A percentile compares a stretch with the other conserved stretches of the same genome.
phyloP scores from a whole-genome alignment of 1,284 basidiomycete genomes.

The Tetrapyrgos nigripes region DNA sequence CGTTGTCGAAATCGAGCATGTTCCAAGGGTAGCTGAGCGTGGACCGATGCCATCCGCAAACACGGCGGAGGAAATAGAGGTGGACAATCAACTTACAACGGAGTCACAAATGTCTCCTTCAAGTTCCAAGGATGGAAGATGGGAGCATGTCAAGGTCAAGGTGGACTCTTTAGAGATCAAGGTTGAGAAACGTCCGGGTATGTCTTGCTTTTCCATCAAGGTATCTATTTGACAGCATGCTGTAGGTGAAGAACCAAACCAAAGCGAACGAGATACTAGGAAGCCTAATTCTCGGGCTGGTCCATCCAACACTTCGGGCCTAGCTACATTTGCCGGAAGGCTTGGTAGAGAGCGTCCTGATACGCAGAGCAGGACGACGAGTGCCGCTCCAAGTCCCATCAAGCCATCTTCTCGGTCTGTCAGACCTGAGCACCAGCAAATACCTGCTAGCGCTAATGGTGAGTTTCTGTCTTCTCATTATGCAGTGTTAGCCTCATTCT shows the following conservation, averaged over 20 bases:
- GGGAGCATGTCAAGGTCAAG: conserved; percentile 1
- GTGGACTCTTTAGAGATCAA: too few relatives aligned
- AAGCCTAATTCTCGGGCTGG: neutral
- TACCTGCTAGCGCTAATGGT: too few relatives aligned
- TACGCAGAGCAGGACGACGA: neutral
- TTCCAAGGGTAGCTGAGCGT: neutral
- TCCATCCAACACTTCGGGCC: neutral
- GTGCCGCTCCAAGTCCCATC: neutral
- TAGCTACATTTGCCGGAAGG: too few relatives aligned
- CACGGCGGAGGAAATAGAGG: neutral
- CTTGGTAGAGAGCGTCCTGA: too few relatives aligned
- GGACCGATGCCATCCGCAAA: neutral
- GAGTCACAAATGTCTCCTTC: neutral
- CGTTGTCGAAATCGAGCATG: neutral
- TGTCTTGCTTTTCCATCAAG: too few relatives aligned
- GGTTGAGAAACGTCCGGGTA: too few relatives aligned
- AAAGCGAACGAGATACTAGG: neutral
- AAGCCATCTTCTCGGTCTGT: neutral
- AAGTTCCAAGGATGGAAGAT: neutral
- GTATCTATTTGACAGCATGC: too few relatives aligned
- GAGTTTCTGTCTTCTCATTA: too few relatives aligned
- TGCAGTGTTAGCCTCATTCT: too few relatives aligned
- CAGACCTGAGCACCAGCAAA: neutral
- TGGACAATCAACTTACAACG: neutral
- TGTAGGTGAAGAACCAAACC: neutral